Base-by-base conservation (phyloP, 1,284 basidiomycete genomes). In the Malassezia yamatoensis region DNA sequence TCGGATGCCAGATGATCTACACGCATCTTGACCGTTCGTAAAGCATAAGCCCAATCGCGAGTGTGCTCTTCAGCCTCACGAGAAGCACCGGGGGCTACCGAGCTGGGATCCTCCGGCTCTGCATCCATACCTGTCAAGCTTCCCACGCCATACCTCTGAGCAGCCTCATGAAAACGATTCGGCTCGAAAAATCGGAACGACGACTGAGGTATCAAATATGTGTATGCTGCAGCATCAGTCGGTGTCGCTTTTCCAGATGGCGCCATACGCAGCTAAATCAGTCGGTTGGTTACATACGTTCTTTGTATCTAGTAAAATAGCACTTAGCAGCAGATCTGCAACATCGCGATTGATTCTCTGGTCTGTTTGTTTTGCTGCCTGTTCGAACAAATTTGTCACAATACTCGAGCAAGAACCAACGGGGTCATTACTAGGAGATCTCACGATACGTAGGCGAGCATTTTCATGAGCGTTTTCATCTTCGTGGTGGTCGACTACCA, bases 401-500 rank as follows among this genome's bases (percentile, higher is more conserved):
- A 68, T 12, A 35, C 62, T 66, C 46, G 58, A 53, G 16, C 62
- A 61, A 34, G 64, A 64, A 15, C 64, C 66, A 4, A 69, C 62
- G 2, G 68, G 65, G 8, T 64, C 54, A n/a, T 54, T 47, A 34
- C 61, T 54, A 1, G 70, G 62, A 33, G 66, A 49, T 41, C 61
- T 55, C 53, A 74, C 49, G 35, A 68, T 60, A 10, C 70, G 53
- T 51, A 71, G 39, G 18, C 53, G 43, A 15, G 68, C 80, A 35
- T 66, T 54, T 5, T 70, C 70, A 72, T 93, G 82, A 2, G 80
- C 77, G 0, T 81, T 80, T 64, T 91, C 90, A 76, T 96, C 90
- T 40, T 81, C 83, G 74, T 98, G 91, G 72, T 98, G 93, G 74
- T 98, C 93, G n/a, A 98, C 77, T 49, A 96, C 79, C 2, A 85